Conservation (phyloP, 1,284 basidiomycete genomes). For the Cystobasidium sp. region DNA sequence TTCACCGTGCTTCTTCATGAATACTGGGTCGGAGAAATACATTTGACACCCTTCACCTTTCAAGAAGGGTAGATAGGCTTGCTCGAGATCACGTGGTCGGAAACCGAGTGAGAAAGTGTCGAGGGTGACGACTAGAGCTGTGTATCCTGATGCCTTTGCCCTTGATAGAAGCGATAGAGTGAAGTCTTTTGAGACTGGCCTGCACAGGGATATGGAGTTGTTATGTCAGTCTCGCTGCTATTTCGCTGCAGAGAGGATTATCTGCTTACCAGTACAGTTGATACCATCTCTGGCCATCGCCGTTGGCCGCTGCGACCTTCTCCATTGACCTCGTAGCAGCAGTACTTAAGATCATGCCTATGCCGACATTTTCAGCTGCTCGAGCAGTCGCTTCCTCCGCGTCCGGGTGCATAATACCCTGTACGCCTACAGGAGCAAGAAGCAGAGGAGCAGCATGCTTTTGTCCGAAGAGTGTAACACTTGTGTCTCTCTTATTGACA, state of each 20-base stretch:
- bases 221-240: neutral
- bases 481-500: constrained; percentile 17
- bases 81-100: constrained; percentile 52
- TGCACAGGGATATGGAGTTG: neutral
- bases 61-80: constrained; percentile 50
- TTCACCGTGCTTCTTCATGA: constrained; percentile 61
- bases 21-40: constrained; percentile 68
- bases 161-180: constrained; percentile 62
- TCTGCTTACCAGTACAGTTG: constrained; percentile 70
- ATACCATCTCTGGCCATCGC: constrained; percentile 70
- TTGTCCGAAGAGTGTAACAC: constrained; percentile 33
- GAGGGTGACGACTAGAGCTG: constrained; percentile 62
- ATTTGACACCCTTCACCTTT: constrained; percentile 61
- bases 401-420: constrained; percentile 44
- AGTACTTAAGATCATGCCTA: constrained; percentile 39
- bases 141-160: constrained; percentile 63
- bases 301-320: constrained; percentile 70
- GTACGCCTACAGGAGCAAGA: constrained; percentile 38
- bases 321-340: constrained; percentile 62
- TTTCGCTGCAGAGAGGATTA: constrained; percentile 43
- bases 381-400: constrained; percentile 38
- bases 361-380: constrained; percentile 34
- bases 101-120: constrained; percentile 69
- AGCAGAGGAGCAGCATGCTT: constrained; percentile 37
- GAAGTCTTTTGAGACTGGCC: constrained; percentile 61